Evolutionary conservation across 768 basidiomycete species (phyloP), one percentile per base, ranked within the genome.

Genomic region (Psilocybe cubensis): DNA sequence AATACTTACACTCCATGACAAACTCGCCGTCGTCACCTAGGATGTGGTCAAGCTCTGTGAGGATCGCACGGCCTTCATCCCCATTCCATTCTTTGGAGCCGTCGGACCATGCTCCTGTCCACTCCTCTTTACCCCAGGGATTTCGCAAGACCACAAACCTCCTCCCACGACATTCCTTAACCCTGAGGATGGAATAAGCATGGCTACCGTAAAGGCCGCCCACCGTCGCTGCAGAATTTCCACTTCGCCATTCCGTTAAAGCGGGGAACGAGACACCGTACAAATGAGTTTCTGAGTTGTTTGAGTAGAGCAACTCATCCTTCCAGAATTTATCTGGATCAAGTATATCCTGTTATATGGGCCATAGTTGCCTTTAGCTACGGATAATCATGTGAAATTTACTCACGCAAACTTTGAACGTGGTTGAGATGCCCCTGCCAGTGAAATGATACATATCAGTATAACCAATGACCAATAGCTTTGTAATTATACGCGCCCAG

Each of bases 291-390:
- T n/a, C n/a, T n/a, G n/a, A 76, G 31, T 72, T 66, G 56, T 79
- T 78, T 3, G 77, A 77, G 23, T 70, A 74, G 14, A 78, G 61
- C 18, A 84, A 75, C 55, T 83, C 82, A 40, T 82, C 76, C 1
- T 68, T 71, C 82, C 82, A 83, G 62, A 83, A 84, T 12, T 66
- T 62, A 54, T 83, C 79, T 2, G 63, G 54, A 51, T 82, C 79
- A 33, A 83, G 72, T 29, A 83, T 82, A 53, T 79, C 77, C 70
- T 71, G 18, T 52, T 38, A n/a, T 27, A 12, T n/a, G 23, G 10
- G 5, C 17, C n/a, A 12, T 27, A n/a, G 25, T n/a, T n/a, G n/a
- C 2, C 2, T 35, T 24, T 41, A 11, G 12, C 12, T 14, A 25
- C n/a, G 41, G 14, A 11, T 44, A 25, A 35, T 6, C 2, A 6